A percentile compares a stretch with the other conserved stretches of the same genome.
Conservation (phyloP, 2,329 filamentous ascomycete genomes). For the Plectosphaerella cucumerina region DNA sequence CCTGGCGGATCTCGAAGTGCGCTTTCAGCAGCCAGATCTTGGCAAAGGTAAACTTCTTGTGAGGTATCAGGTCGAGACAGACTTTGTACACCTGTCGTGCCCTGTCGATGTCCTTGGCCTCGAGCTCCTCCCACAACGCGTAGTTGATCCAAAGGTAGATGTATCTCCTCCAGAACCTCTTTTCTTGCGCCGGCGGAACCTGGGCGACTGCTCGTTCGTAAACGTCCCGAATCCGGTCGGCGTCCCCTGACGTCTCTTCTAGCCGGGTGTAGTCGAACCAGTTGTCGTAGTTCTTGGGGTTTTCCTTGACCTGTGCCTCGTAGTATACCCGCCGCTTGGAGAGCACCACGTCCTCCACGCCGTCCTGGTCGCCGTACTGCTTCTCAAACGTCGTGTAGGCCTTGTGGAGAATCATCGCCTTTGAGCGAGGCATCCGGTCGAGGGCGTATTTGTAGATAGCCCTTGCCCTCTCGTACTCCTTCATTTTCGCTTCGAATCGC, state of each 20-base stretch:
- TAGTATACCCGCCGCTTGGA: conserved; percentile 91
- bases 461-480: conserved; percentile 88
- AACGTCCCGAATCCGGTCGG: conserved; percentile 80
- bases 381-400: conserved; percentile 98
- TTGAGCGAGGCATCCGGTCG: conserved; percentile 84
- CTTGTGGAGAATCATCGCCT: conserved; percentile 80
- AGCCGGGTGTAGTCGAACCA: conserved; percentile 95
- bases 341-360: conserved; percentile 93
- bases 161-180: conserved; percentile 94
- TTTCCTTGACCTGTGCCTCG: conserved; percentile 90
- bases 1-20: conserved; percentile 87
- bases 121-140: conserved; percentile 89
- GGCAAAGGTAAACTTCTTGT: conserved; percentile 96
- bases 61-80: conserved; percentile 81
- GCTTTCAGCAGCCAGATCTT: conserved; percentile 95
- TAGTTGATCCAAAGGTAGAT: conserved; percentile 99
- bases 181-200: conserved; percentile 90
- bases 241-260: conserved; percentile 80
- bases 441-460: conserved; percentile 97
- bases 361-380: conserved; percentile 89
- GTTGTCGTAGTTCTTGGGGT: conserved; percentile 91
- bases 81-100: conserved; percentile 89
- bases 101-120: conserved; percentile 71
- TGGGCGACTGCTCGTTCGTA: conserved; percentile 96
- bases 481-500: conserved; percentile 89